These are phyloP conservation scores for Taxawa tesnikishii DNA, from an alignment of 2,329 filamentous ascomycete species.

Conservation along the genomic window DNA sequence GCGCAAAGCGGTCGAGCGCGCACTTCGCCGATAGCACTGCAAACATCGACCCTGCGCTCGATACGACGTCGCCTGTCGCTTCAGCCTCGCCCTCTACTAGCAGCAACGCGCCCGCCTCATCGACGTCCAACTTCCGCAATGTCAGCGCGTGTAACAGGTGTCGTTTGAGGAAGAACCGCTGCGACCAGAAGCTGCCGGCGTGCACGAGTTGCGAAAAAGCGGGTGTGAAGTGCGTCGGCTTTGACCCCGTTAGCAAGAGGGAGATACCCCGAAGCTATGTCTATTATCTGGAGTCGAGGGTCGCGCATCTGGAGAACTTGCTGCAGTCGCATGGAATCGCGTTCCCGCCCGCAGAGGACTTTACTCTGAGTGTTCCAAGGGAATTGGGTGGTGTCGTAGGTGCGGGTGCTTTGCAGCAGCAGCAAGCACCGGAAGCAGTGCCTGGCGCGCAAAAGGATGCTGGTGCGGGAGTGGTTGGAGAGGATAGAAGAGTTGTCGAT, in stretches of 20 bases:
- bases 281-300: constrained; percentile 80
- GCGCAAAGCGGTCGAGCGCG: constrained; percentile 5
- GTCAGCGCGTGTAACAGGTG: constrained; percentile 94
- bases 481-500: background rate
- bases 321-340: constrained; percentile 57
- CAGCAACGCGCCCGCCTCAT: constrained; percentile 76
- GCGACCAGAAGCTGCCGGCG: constrained; percentile 83
- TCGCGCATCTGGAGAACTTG: constrained; percentile 70
- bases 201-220: constrained; percentile 90
- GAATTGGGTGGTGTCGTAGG: background rate
- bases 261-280: constrained; percentile 92
- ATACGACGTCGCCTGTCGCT: constrained; percentile 54
- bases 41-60: background rate
- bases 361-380: constrained; percentile 31
- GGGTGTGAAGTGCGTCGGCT: constrained; percentile 82
- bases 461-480: background rate
- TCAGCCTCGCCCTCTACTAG: constrained; percentile 46
- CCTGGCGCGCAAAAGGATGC: constrained; percentile 1
- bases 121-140: constrained; percentile 46
- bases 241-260: constrained; percentile 91
- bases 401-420: background rate
- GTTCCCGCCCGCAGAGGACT: constrained; percentile 57
- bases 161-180: constrained; percentile 82
- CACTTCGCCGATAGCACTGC: constrained; percentile 1
- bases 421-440: background rate